Evolutionary conservation across 208 protist genomes (phyloP), one percentile per base, ranked within the genome.

Genomic region (Angomonas ambiguus): DNA sequence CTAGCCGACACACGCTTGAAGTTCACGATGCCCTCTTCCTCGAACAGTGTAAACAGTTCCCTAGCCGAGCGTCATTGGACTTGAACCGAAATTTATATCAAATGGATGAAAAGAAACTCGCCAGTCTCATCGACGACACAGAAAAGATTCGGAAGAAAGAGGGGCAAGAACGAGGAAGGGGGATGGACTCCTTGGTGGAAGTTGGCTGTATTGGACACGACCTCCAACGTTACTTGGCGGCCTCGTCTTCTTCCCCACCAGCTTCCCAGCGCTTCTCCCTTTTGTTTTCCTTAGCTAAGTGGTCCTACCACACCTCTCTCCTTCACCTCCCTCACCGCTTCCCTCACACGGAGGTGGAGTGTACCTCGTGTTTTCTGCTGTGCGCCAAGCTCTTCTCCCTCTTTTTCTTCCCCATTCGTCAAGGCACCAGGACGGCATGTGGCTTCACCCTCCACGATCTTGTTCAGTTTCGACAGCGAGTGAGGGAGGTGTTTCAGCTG

Each of bases 161-260:
- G n/a, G n/a, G n/a, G n/a, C n/a, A n/a, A n/a, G n/a, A n/a, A n/a
- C n/a, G n/a, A n/a, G n/a, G n/a, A n/a, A n/a, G n/a, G n/a, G n/a
- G n/a, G n/a, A n/a, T n/a, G n/a, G n/a, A n/a, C n/a, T n/a, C 38
- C 8, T 45, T 45, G 38, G n/a, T 56, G 49, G 6, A 56, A 56
- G 49, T 56, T 56, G 8, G 25, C 11, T 18, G 11, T 8, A 56
- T 20, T 56, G 25, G 5, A 28, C 27, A 18, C 49, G 18, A 56
- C 16, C n/a, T n/a, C n/a, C n/a, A n/a, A n/a, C n/a, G n/a, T n/a
- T n/a, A n/a, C n/a, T n/a, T n/a, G n/a, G n/a, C n/a, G n/a, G n/a
- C n/a, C n/a, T n/a, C n/a, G n/a, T n/a, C n/a, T n/a, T n/a, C n/a
- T n/a, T n/a, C 41, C 13, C 18, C 41, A 11, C 41, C 41, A 20